Percentiles rank a stretch among this genome's conserved stretches.
Conservation (phyloP, 2,329 filamentous ascomycete species). For the Stachybotrys elegans region DNA sequence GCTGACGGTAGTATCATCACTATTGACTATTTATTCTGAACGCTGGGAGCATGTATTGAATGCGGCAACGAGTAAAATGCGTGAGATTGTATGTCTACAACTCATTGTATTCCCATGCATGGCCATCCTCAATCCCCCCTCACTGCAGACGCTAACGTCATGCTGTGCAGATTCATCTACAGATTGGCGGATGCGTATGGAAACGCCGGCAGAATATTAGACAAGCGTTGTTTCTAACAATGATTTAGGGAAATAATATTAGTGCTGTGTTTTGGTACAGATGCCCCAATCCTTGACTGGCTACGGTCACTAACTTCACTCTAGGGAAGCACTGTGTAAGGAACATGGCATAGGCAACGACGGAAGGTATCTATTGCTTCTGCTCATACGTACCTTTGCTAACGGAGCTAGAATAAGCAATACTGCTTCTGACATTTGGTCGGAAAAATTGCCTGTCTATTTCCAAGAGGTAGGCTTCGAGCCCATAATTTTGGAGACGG, state of each 20-base stretch:
- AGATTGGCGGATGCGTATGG: slow-evolving; percentile 98
- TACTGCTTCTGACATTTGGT: slow-evolving; percentile 95
- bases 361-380: too few relatives aligned
- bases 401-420: too few relatives aligned
- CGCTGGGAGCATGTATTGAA: too few relatives aligned
- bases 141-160: slow-evolving; percentile 29
- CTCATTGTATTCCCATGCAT: slow-evolving; percentile 28
- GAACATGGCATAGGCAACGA: slow-evolving; percentile 96
- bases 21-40: too few relatives aligned
- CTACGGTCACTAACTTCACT: too few relatives aligned
- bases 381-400: too few relatives aligned
- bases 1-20: too few relatives aligned
- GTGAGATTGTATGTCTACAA: slow-evolving; percentile 65
- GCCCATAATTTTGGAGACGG: too few relatives aligned
- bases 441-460: slow-evolving; percentile 99
- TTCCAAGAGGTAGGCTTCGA: slow-evolving; percentile 75
- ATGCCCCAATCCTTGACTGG: too few relatives aligned
- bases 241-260: slow-evolving; percentile 93
- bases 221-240: slow-evolving; percentile 34
- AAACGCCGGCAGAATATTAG: slow-evolving; percentile 6
- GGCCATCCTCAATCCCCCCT: slow-evolving; percentile 32
- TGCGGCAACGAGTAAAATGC: slow-evolving; percentile 46
- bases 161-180: slow-evolving; percentile 79
- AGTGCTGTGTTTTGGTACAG: slow-evolving; percentile 99
- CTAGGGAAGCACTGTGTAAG: slow-evolving; percentile 77